Evolutionary conservation across 2,329 filamentous ascomycete genomes (phyloP), one percentile per base, ranked within the genome.

Genomic region (Penicillium sp.): DNA sequence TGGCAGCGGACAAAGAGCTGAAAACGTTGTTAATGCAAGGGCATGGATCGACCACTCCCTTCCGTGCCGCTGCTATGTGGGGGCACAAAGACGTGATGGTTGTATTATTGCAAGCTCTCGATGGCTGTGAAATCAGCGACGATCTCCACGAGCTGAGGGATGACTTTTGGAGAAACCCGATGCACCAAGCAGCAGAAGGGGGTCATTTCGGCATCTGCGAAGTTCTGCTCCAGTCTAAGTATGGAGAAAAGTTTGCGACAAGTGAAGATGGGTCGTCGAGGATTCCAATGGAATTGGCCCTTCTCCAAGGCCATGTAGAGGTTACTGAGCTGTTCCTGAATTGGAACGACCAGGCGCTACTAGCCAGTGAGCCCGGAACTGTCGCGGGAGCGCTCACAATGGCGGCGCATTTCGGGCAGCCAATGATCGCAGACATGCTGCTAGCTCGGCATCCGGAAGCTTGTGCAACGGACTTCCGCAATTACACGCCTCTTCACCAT

Each of bases 41-140:
- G 22, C 46, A 48, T 16, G 36, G 38, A 41, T 38, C n/a, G 22
- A 48, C 46, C 13, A 48, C 46, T 24, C 46, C 46, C 6, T 48
- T 48, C 38, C 46, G 46, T n/a, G 46, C 46, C 9, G 46, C 46
- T 34, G 46, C 46, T 10, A 32, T 40, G 38, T 48, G 38, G 46
- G 46, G 46, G 24, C 38, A 48, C 27, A 48, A 41, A 27, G 46
- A 48, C 22, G 46, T 41, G 10, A 48, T 48, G 46, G 27, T 48
- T n/a, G 36, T 41, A 2, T 38, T 48, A 13, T 22, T 48, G 13
- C 24, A 27, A 11, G 46, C 38, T 2, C 16, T 42, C 4, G 38
- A 48, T 3, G 31, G 16, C 16, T 48, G 31, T 18, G 38, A 48
- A 11, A 38, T 48, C 16, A 29, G 27, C 29, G 38, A 18, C 24